Conservation (phyloP, 2,329 filamentous ascomycete genomes). For the Calycina herbarum region DNA sequence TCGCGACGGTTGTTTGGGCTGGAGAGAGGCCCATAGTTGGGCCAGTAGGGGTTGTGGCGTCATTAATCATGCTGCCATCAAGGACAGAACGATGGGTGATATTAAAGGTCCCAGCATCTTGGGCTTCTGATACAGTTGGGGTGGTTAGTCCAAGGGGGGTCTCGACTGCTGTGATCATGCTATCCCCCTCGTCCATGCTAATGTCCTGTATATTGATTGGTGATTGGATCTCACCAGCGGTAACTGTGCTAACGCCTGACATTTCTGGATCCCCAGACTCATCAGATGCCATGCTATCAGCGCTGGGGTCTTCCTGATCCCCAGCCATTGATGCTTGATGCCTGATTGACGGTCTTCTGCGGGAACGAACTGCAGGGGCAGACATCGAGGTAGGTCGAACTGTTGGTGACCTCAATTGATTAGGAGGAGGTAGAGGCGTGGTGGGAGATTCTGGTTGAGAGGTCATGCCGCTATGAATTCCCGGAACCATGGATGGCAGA, state of each 20-base stretch:
- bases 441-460: slow-evolving; percentile 94
- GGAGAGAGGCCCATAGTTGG: slow-evolving; percentile 73
- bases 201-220: slow-evolving; percentile 84
- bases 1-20: slow-evolving; percentile 56
- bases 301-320: slow-evolving; percentile 82
- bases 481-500: slow-evolving; percentile 76
- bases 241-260: slow-evolving; percentile 68
- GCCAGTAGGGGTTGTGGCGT: slow-evolving; percentile 65
- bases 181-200: slow-evolving; percentile 72
- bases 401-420: slow-evolving; percentile 59
- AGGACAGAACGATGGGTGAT: slow-evolving; percentile 83
- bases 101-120: slow-evolving; percentile 88
- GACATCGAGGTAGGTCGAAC: slow-evolving; percentile 54
- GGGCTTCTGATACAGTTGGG: slow-evolving; percentile 76
- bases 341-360: slow-evolving; percentile 79
- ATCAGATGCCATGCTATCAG: slow-evolving; percentile 80
- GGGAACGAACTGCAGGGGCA: slow-evolving; percentile 54
- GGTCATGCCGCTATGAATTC: slow-evolving; percentile 65
- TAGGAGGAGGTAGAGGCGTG: slow-evolving; percentile 73
- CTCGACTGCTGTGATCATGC: slow-evolving; percentile 70
- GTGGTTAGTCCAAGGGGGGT: slow-evolving; percentile 73
- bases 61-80: slow-evolving; percentile 80
- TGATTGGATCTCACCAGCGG: slow-evolving; percentile 76
- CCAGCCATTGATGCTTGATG: slow-evolving; percentile 86
- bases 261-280: slow-evolving; percentile 75